Base-by-base conservation (phyloP, 345 rosid genomes). In the Lepidium sativum region DNA sequence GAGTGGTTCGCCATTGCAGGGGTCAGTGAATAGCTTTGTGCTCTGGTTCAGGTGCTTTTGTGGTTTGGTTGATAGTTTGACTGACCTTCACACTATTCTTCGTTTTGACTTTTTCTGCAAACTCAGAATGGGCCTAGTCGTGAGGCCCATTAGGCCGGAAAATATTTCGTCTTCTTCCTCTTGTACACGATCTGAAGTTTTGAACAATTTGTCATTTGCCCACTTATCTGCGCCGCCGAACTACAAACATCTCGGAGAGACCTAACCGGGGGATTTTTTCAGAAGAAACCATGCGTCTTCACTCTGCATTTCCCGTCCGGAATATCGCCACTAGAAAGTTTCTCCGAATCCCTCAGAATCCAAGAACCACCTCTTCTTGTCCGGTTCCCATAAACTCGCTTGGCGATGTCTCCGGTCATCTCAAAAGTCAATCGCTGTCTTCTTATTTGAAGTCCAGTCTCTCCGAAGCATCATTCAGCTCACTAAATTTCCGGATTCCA, bases 21-120 rank as follows among this genome's bases (percentile, higher is more conserved):
- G 62, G 53, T 66, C 39, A 59, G 68, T 66, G 37, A 52, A 43
- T 37, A 63, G 65, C 44, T 31, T 17, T 63, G 37, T 15, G 13
- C 47, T 41, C 7, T 65, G 66, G 54, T 56, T 71, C 38, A 49
- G 50, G 16, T 25, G 15, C 59, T 48, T 13, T 8, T 47, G 80
- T 67, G 81, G 78, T 71, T 79, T 78, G 13, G 91, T 76, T 79
- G 63, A 69, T 44, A 11, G 57, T 71, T 62, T 63, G 71, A 54
- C 58, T 53, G 49, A 54, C 75, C 12, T 31, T 38, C 5, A 48
- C 18, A 11, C 0, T 6, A 27, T 39, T 53, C 54, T 62, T 35
- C 16, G 21, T 44, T 43, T 53, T 53, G 50, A 63, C 57, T 14
- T 63, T 25, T 31, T 17, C 3, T 10, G 0, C 37, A 0, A 40